phyloP scores from a whole-genome alignment of 768 basidiomycete species.

The Collybiopsis luxurians region DNA sequence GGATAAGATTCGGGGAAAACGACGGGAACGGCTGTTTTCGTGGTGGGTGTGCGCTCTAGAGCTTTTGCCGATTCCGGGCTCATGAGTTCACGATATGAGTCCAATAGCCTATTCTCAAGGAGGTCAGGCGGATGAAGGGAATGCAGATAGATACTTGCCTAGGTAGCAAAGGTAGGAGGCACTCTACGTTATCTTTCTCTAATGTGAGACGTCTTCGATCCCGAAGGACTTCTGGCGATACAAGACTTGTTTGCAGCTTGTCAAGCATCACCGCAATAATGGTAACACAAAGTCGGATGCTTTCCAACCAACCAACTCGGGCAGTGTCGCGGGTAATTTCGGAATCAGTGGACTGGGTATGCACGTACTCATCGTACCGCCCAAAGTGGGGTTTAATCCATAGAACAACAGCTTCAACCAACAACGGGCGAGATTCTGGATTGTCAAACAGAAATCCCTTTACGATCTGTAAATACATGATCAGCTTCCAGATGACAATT shows the following conservation, averaged over 20 bases:
- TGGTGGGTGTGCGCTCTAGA: conserved; percentile 65
- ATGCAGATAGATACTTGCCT: conserved; percentile 45
- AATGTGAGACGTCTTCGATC: conserved; percentile 64
- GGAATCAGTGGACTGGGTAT: conserved; percentile 60
- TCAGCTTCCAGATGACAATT: conserved; percentile 89
- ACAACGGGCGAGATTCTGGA: conserved; percentile 67
- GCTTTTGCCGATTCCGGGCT: conserved; percentile 61
- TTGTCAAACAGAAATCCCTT: conserved; percentile 87
- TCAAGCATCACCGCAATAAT: conserved; percentile 89
- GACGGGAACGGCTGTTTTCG: conserved; percentile 62
- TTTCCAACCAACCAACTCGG: conserved; percentile 87
- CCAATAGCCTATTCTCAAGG: conserved; percentile 57
- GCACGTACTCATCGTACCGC: conserved; percentile 78
- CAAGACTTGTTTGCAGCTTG: conserved; percentile 78
- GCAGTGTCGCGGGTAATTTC: conserved; percentile 68
- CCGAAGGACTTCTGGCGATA: conserved; percentile 57
- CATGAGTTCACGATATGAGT: conserved; percentile 85
- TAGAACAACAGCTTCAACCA: conserved; percentile 84
- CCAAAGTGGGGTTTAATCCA: conserved; percentile 98
- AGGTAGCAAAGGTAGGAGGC: conserved; percentile 77
- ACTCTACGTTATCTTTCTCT: conserved; percentile 93
- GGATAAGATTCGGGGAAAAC: conserved; percentile 95
- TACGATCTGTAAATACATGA: conserved; percentile 91
- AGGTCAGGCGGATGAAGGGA: not conserved
- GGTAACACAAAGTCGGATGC: conserved; percentile 84